Percentiles rank a stretch among this genome's conserved stretches.
phyloP scores from a whole-genome alignment of 2,329 filamentous ascomycete genomes.

The Talaromyces verruculosus region DNA sequence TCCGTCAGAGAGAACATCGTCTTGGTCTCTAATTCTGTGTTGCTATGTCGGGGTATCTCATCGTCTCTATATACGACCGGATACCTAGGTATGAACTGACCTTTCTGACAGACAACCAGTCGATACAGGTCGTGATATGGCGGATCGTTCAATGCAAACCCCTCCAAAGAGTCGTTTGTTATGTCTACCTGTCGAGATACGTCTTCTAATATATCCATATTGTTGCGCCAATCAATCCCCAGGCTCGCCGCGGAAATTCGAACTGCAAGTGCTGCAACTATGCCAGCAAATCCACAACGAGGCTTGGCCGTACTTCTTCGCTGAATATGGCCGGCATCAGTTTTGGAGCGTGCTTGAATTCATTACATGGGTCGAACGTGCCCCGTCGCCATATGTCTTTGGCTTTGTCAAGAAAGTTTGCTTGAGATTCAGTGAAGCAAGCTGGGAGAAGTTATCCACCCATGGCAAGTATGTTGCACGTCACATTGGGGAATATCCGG shows the following conservation, averaged over 20 bases:
- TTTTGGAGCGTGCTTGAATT: background rate
- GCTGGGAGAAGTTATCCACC: background rate
- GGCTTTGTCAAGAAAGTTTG: background rate
- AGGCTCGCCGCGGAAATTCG: background rate
- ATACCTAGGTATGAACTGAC: background rate
- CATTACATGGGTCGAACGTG: background rate
- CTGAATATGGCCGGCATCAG: background rate
- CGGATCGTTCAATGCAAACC: background rate
- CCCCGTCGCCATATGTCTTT: background rate
- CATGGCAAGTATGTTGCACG: slow-evolving; percentile 1
- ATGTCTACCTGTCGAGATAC: background rate
- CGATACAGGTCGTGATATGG: background rate
- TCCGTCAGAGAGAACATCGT: background rate
- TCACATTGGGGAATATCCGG: too few species aligned
- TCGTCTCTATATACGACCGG: background rate
- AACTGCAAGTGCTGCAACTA: background rate
- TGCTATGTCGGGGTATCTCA: background rate
- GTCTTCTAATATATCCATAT: background rate
- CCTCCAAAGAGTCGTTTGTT: background rate
- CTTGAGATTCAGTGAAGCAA: background rate
- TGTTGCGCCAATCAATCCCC: background rate
- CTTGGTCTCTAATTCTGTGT: background rate
- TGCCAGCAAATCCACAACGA: slow-evolving; percentile 1
- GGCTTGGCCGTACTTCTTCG: background rate
- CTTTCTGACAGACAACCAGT: background rate